Evolutionary conservation across 345 rosid genomes (phyloP).

Genomic region (Dipteronia dyeriana): DNA sequence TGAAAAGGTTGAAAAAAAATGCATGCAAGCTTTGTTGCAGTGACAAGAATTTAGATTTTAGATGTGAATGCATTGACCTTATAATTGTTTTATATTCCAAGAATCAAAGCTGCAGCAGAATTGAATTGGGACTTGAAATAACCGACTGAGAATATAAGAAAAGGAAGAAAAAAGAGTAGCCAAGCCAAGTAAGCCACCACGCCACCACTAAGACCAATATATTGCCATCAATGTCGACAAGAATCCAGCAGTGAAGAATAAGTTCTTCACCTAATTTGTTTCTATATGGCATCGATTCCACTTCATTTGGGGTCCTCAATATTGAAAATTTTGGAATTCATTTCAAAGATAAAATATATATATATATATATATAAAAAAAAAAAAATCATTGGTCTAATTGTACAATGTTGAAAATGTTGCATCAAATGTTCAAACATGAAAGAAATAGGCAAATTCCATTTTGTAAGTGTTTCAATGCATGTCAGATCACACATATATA

Average conservation of each 20-base stretch:
- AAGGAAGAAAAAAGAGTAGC: background rate
- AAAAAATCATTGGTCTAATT: background rate
- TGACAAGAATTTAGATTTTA: background rate
- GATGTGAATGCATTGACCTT: constrained; percentile 8
- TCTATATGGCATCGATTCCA: constrained; percentile 1
- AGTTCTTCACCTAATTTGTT: constrained; percentile 2
- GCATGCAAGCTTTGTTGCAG: background rate
- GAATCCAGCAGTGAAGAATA: constrained; percentile 9
- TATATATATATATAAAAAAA: background rate
- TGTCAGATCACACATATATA: background rate
- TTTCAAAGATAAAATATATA: too few species aligned
- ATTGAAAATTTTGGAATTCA: background rate
- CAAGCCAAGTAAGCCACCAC: too few species aligned
- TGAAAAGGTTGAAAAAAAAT: background rate
- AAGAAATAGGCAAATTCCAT: background rate
- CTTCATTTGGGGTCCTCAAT: background rate
- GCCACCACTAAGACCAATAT: too few species aligned
- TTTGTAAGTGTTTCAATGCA: background rate
- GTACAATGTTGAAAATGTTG: background rate
- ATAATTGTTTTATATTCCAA: background rate
- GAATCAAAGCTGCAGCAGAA: constrained; percentile 10
- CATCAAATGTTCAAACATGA: background rate
- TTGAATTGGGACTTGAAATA: background rate
- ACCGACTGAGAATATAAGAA: background rate
- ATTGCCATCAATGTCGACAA: background rate